phyloP scores from a whole-genome alignment of 176 grass and related monocot genomes.

The Oryza officinalis region DNA sequence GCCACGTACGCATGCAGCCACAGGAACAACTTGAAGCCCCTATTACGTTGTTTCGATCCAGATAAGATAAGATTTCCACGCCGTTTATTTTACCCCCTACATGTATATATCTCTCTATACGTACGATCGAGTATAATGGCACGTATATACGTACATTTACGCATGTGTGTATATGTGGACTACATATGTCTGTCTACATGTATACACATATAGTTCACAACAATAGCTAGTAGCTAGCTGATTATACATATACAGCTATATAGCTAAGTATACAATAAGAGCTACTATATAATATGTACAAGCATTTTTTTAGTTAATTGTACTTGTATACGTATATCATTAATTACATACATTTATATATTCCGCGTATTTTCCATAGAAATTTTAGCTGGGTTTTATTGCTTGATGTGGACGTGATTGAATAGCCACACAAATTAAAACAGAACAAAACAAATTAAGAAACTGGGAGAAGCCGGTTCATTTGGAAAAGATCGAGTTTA shows the following conservation, averaged over 20 bases:
- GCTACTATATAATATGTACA: not conserved
- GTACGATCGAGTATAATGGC: no score
- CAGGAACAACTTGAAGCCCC: slow-evolving; percentile 46
- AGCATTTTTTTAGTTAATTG: not conserved
- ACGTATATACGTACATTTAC: not conserved
- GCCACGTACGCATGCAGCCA: slow-evolving; percentile 26
- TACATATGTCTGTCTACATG: not conserved
- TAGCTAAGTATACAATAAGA: not conserved
- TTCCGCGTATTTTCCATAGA: not conserved
- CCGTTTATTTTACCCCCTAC: slow-evolving; percentile 26
- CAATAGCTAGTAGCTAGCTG: not conserved
- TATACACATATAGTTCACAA: not conserved
- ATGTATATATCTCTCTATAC: not conserved
- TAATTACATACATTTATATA: not conserved
- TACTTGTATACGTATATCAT: not conserved
- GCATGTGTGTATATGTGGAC: no score
- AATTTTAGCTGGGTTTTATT: not conserved
- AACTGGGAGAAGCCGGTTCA: not conserved
- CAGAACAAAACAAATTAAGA: not conserved
- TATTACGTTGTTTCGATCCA: not conserved
- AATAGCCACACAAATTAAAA: not conserved
- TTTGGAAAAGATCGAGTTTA: not conserved
- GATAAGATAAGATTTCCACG: slow-evolving; percentile 49
- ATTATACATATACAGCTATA: no score
- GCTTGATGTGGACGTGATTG: slow-evolving; percentile 5